Base-by-base conservation (phyloP, 805 yeast genomes). In the Yamadazyma sp. region DNA sequence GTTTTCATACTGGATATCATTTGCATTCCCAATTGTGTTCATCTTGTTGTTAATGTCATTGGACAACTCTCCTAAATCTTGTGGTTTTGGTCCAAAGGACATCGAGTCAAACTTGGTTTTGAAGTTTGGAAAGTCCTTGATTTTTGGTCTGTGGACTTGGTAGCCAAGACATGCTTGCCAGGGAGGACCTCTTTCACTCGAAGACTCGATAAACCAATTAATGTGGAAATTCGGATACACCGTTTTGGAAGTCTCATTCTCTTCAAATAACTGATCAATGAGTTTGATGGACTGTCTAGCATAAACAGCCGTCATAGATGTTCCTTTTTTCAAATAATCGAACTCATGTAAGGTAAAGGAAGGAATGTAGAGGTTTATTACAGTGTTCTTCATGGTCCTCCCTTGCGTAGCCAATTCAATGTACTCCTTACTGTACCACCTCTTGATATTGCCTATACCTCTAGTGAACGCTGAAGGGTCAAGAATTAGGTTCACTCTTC, bases 381-480 rank as follows among this genome's bases (percentile, higher is more conserved):
- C 32, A 12, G 62, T 44, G n/a, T 48, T 39, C 5, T 49, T 48
- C 6, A 48, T 42, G 10, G 45, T 44, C 6, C 28, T 15, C 18
- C 35, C 23, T 15, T 28, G 19, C 5, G 20, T 11, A 19, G 12
- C 12, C 8, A 13, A 10, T 11, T 22, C 14, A 23, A 64, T 53
- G 36, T 60, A 63, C 33, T 66, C 54, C 46, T 64, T 50, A 33
- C 68, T 60, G 41, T 71, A 66, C 89, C 89, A 83, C 48, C 77
- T 61, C 52, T 77, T 78, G 50, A 83, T 68, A 49, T 78, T 78
- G 0, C 85, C 86, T 30, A 83, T 65, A 2, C 88, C 91, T 38
- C 80, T 75, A 13, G 79, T 78, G 44, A 83, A 68, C 2, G 85
- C 80, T 5, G 85, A 74, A 14, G 82, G 84, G 52, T 83, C 90